Conservation (phyloP, 2,329 filamentous ascomycete species). For the Purpureocillium lavendulum region DNA sequence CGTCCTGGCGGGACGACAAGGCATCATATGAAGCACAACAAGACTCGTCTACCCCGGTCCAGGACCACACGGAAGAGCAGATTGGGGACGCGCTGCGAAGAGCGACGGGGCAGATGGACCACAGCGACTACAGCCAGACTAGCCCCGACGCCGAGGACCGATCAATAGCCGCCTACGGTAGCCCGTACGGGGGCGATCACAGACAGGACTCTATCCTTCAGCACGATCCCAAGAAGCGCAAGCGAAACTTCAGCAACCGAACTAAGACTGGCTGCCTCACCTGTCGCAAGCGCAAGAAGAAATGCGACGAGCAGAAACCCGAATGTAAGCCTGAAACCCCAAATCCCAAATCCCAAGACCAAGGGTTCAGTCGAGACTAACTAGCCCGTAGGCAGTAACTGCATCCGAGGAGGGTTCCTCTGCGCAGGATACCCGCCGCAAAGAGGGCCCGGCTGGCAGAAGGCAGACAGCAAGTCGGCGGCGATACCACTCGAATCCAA, state of each 20-base stretch:
- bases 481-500: constrained; percentile 78
- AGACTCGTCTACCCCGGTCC: constrained; percentile 34
- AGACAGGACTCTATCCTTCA: constrained; percentile 42
- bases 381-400: constrained; percentile 64
- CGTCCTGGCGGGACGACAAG: constrained; percentile 42
- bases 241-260: constrained; percentile 83
- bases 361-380: constrained; percentile 4
- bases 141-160: constrained; percentile 47
- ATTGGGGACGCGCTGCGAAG: constrained; percentile 35
- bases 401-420: constrained; percentile 78
- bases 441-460: constrained; percentile 64
- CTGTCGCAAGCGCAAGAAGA: constrained; percentile 89
- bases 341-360: not conserved
- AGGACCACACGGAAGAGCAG: constrained; percentile 42
- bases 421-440: constrained; percentile 87
- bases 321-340: constrained; percentile 57
- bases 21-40: constrained; percentile 37
- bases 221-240: constrained; percentile 59
- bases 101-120: constrained; percentile 35
- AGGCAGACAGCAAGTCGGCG: constrained; percentile 60
- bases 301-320: constrained; percentile 91
- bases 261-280: constrained; percentile 96
- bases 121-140: constrained; percentile 41
- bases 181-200: constrained; percentile 38
- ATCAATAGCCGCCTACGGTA: constrained; percentile 29